phyloP scores from a whole-genome alignment of 306 rosid species.

The Prunus dulcis region DNA sequence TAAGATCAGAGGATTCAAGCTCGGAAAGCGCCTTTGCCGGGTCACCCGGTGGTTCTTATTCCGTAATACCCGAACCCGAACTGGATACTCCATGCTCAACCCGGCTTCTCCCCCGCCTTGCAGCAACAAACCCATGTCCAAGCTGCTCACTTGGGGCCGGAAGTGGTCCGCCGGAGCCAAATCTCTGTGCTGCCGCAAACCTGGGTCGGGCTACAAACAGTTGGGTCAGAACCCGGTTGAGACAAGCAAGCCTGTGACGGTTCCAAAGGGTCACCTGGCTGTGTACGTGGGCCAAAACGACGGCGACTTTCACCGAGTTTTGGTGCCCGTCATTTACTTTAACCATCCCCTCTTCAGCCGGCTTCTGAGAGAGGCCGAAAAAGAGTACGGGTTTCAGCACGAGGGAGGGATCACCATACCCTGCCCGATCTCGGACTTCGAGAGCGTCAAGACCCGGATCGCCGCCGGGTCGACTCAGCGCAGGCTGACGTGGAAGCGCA shows the following conservation, averaged over 20 bases:
- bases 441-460: conserved; percentile 67
- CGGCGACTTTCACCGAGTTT: conserved; percentile 66
- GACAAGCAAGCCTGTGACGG: conserved; percentile 19
- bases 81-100: conserved; percentile 27
- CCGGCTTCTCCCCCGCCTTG: neutral
- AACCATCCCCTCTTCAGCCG: conserved; percentile 83
- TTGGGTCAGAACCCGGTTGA: conserved; percentile 36
- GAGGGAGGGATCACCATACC: conserved; percentile 89
- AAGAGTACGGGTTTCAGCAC: conserved; percentile 71
- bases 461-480: conserved; percentile 47
- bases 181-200: conserved; percentile 36
- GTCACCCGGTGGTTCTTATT: conserved; percentile 43
- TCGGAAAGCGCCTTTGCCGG: conserved; percentile 50
- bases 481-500: conserved; percentile 40
- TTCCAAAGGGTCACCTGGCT: conserved; percentile 86
- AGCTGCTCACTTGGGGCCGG: conserved; percentile 60
- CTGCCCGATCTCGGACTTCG: conserved; percentile 68
- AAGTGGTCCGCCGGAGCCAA: conserved; percentile 44
- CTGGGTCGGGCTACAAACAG: conserved; percentile 36
- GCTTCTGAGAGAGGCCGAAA: conserved; percentile 67
- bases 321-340: conserved; percentile 85
- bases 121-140: conserved; percentile 24
- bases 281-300: conserved; percentile 82
- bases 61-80: conserved; percentile 24
- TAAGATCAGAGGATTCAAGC: conserved; percentile 54